These are phyloP conservation scores for Fusarium austroafricanum DNA, from an alignment of 2,329 filamentous ascomycete species.

Conservation along the genomic window DNA sequence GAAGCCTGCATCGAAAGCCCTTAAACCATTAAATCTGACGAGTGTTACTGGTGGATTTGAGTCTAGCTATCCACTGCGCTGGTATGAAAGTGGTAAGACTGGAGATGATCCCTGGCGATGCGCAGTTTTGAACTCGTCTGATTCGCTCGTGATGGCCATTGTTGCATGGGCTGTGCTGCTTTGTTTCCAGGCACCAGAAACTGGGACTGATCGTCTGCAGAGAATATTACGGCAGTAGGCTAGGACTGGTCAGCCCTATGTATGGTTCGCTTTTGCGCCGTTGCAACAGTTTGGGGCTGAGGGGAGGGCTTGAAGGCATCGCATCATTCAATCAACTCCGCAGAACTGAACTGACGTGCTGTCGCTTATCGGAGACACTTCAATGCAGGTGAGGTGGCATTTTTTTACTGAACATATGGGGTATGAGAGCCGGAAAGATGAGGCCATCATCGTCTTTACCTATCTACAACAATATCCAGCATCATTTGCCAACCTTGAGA, in stretches of 20 bases:
- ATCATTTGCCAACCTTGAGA: conserved; percentile 8
- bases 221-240: no score
- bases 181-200: conserved; percentile 41
- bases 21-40: not conserved
- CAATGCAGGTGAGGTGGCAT: not conserved
- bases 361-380: not conserved
- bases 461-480: not conserved
- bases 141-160: conserved; percentile 50
- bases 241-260: conserved; percentile 41
- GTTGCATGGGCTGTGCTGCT: conserved; percentile 47
- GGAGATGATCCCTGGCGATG: conserved; percentile 23
- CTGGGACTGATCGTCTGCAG: not conserved
- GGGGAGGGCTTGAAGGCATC: no score
- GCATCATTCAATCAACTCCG: no score
- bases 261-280: not conserved
- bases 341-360: not conserved
- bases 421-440: not conserved
- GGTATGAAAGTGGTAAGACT: conserved; percentile 16
- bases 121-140: conserved; percentile 10
- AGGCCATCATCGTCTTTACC: no score
- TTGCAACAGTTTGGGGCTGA: not conserved
- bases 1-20: conserved; percentile 21
- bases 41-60: conserved; percentile 20
- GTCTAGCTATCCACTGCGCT: conserved; percentile 24
- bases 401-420: not conserved